These are phyloP conservation scores for Fusarium sp. DNA, from an alignment of 2,329 filamentous ascomycete genomes.

Conservation along the genomic window DNA sequence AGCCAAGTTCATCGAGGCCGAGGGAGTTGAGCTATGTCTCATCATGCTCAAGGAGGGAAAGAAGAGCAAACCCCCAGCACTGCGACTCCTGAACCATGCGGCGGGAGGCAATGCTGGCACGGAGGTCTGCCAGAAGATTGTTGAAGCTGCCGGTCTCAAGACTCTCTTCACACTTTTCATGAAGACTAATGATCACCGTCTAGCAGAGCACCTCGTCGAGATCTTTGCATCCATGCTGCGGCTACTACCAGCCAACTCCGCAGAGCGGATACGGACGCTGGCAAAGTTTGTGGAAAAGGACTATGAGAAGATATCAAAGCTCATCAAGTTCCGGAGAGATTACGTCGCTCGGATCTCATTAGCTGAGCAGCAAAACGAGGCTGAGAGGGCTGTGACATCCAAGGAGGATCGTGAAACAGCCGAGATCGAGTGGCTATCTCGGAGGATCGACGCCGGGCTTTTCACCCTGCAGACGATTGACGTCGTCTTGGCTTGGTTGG, in stretches of 20 bases:
- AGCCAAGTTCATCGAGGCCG: constrained; percentile 83
- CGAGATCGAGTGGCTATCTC: constrained; percentile 78
- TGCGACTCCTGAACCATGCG: constrained; percentile 89
- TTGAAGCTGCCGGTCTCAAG: constrained; percentile 88
- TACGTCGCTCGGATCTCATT: constrained; percentile 74
- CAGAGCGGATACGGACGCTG: constrained; percentile 82
- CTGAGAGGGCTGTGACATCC: constrained; percentile 16
- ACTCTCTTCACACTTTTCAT: constrained; percentile 88
- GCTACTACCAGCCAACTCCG: constrained; percentile 80
- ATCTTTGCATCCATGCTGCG: constrained; percentile 88
- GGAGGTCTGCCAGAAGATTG: constrained; percentile 78
- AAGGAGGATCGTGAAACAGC: constrained; percentile 59
- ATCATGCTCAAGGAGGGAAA: constrained; percentile 94
- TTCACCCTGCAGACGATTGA: constrained; percentile 88
- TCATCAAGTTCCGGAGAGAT: constrained; percentile 77
- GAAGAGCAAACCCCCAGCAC: constrained; percentile 79
- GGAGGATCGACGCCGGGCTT: constrained; percentile 84
- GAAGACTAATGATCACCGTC: constrained; percentile 78
- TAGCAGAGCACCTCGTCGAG: constrained; percentile 83
- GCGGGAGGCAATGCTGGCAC: constrained; percentile 62
- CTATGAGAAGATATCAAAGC: constrained; percentile 83
- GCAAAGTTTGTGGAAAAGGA: constrained; percentile 97
- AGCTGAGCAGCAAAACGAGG: constrained; percentile 61
- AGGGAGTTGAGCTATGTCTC: constrained; percentile 90
- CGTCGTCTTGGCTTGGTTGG: constrained; percentile 87